Base-by-base conservation (phyloP, 2,329 filamentous ascomycete species). In the Alternaria arbusti region DNA sequence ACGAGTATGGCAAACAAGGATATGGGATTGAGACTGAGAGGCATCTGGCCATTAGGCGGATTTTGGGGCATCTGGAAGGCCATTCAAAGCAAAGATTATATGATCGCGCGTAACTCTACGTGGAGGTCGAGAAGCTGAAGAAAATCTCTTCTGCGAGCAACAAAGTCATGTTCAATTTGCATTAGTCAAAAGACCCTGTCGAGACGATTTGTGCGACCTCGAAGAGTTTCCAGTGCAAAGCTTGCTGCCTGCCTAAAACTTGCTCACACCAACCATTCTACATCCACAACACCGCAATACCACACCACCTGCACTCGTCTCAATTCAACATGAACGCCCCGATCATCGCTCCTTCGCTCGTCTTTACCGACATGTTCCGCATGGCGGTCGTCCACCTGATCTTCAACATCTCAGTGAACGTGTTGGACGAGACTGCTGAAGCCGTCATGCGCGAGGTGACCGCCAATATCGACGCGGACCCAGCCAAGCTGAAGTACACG, bases 1-100 rank as follows among this genome's bases (percentile, higher is more conserved):
- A 73, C 73, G 13, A 57, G 68, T 15, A 67, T 71, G 63, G 68
- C 59, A 13, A 69, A 72, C 15, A 69, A 73, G 47, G 66, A 77
- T 43, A 72, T 69, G 71, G 66, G 69, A 1, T 59, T 74, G 60
- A 60, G 65, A 15, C 8, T 77, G 51, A 68, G 72, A 36, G 68
- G 68, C 12, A 65, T 78, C 0, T 81, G 78, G 80, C 80, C 80
- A 36, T 54, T 81, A 8, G 75, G 75, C 6, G 80, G 80, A 0
- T 65, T 81, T 12, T 78, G 74, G 70, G 80, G 80, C 1, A 74
- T 82, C 17, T 75, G 72, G 72, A 78, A 78, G 61, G 74, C 78
- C 30, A 79, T 82, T n/a, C 60, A 74, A 52, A 79, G 76, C 46
- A 70, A 74, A 17, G 79, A 82, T 49, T 82, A 80, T 56, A 61